Percentiles rank a stretch among this genome's conserved stretches.
Conservation (phyloP, 2,329 filamentous ascomycete species). For the Pseudogymnoascus sp. region DNA sequence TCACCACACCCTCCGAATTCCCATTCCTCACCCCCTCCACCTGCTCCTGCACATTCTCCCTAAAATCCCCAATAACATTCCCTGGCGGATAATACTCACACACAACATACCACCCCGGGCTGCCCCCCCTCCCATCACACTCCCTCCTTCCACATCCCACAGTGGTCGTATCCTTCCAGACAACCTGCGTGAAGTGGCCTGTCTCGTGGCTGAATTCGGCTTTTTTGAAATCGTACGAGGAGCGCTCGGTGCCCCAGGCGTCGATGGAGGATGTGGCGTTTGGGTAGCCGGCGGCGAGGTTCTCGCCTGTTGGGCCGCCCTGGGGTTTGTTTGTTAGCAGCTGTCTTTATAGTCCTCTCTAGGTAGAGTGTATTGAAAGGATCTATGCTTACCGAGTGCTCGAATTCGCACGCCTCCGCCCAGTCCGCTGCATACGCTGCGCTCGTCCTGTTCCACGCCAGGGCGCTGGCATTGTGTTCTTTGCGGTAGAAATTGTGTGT, state of each 20-base stretch:
- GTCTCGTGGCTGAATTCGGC: conserved; percentile 54
- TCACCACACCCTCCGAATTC: not conserved
- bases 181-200: conserved; percentile 68
- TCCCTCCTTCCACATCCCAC: conserved; percentile 48
- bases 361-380: not conserved
- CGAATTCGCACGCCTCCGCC: conserved; percentile 42
- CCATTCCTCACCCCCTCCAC: conserved; percentile 24
- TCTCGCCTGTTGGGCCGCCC: conserved; percentile 65
- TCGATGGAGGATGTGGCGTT: conserved; percentile 55
- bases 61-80: conserved; percentile 52
- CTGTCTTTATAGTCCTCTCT: not conserved
- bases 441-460: conserved; percentile 62
- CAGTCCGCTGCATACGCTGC: conserved; percentile 49
- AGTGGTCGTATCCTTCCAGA: conserved; percentile 58
- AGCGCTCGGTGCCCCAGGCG: conserved; percentile 59
- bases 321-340: conserved; percentile 20
- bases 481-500: conserved; percentile 60
- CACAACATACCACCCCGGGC: conserved; percentile 56
- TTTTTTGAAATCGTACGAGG: conserved; percentile 51
- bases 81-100: conserved; percentile 66
- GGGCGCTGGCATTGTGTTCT: conserved; percentile 52
- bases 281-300: conserved; percentile 61
- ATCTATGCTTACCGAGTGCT: conserved; percentile 41
- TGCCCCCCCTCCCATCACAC: conserved; percentile 33
- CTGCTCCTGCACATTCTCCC: conserved; percentile 39